Evolutionary conservation across 805 yeast genomes (phyloP).

Genomic region (Suhomyces canberraensis): DNA sequence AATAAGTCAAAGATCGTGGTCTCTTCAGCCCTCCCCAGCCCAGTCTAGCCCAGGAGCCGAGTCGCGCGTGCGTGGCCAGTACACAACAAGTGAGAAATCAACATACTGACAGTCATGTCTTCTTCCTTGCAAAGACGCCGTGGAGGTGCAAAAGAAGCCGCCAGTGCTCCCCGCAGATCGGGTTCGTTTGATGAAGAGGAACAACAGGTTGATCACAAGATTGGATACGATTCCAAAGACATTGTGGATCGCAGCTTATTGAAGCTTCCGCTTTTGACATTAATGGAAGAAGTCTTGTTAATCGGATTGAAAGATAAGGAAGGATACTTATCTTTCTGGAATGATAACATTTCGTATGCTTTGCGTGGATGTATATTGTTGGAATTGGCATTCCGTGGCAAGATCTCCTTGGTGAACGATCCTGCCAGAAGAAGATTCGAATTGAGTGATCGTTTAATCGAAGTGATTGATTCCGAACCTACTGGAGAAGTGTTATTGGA

Average conservation of each 20-base stretch:
- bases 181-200: conserved; percentile 26
- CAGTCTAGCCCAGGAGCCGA: no score
- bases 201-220: conserved; percentile 47
- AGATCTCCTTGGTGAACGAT: conserved; percentile 85
- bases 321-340: conserved; percentile 97
- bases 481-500: conserved; percentile 96
- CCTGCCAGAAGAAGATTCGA: conserved; percentile 89
- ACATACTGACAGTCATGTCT: no score
- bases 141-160: conserved; percentile 39
- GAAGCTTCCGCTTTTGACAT: conserved; percentile 69
- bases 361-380: conserved; percentile 89
- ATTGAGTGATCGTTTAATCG: conserved; percentile 79
- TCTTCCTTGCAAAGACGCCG: conserved; percentile 66
- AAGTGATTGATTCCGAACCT: conserved; percentile 77
- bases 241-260: conserved; percentile 37
- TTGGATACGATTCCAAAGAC: conserved; percentile 81
- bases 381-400: conserved; percentile 89
- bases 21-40: no score
- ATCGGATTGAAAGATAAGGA: conserved; percentile 94
- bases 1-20: no score
- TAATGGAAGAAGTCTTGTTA: conserved; percentile 94
- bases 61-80: no score
- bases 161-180: conserved; percentile 16
- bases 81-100: no score
- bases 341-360: conserved; percentile 94